Percentiles rank a stretch among this genome's conserved stretches.
Evolutionary conservation across 257 asterid genomes (phyloP).

Genomic region (Leptodermis oblonga): DNA sequence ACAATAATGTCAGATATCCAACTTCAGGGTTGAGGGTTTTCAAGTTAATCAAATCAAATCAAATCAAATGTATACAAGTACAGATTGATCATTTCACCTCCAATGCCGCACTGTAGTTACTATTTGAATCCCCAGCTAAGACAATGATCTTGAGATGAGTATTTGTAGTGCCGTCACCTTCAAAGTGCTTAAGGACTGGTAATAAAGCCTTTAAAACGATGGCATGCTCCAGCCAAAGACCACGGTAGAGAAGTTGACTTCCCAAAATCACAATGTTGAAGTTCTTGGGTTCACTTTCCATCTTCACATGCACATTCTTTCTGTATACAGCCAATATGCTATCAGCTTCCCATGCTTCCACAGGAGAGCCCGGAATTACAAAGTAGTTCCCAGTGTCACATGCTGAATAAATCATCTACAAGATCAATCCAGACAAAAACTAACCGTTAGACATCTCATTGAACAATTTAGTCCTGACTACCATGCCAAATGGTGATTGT

Average conservation of each 20-base stretch:
- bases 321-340: constrained; percentile 26
- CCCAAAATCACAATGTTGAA: constrained; percentile 73
- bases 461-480: neutral
- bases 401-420: constrained; percentile 75
- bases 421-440: constrained; percentile 17
- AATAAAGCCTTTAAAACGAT: constrained; percentile 65
- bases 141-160: constrained; percentile 63
- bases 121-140: constrained; percentile 48
- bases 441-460: neutral
- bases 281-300: constrained; percentile 38
- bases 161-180: constrained; percentile 29
- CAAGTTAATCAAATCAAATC: neutral
- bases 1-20: neutral
- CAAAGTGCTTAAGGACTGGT: constrained; percentile 49
- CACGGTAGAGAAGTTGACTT: constrained; percentile 62
- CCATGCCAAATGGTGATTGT: neutral
- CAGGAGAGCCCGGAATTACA: constrained; percentile 83
- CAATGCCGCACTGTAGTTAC: constrained; percentile 61
- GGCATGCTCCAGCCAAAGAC: constrained; percentile 92
- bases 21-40: constrained; percentile 6
- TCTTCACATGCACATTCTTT: constrained; percentile 28
- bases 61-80: neutral
- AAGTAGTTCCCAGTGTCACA: constrained; percentile 85
- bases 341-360: constrained; percentile 60
- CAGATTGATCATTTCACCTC: constrained; percentile 48